Percentiles rank a stretch among this genome's conserved stretches.
Evolutionary conservation across 1,284 basidiomycete species (phyloP).

Genomic region (Agaricales sp.): DNA sequence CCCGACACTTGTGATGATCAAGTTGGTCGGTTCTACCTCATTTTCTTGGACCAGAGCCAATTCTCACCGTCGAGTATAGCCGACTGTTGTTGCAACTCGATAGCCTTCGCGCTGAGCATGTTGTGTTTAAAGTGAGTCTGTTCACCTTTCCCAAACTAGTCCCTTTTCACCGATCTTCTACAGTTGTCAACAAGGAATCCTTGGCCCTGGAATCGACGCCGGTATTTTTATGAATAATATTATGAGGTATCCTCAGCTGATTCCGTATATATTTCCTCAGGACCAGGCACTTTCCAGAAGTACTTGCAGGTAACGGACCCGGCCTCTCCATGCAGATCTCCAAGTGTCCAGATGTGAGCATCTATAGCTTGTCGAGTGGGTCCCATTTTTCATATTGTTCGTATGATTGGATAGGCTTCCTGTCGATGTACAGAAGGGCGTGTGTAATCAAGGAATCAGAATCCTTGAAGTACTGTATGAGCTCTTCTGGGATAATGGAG

Average conservation of each 20-base stretch:
- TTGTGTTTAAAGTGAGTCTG: background rate
- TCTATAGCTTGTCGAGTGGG: background rate
- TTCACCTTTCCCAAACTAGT: background rate
- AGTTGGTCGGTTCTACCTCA: background rate
- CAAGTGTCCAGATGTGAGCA: background rate
- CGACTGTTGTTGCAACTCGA: background rate
- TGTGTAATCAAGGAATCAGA: background rate
- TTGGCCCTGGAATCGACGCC: background rate
- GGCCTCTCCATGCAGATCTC: background rate
- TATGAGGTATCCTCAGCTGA: background rate
- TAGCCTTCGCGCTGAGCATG: background rate
- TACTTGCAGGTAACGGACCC: background rate
- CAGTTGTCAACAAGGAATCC: background rate
- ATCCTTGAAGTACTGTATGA: background rate
- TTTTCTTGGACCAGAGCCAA: background rate
- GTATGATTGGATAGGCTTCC: background rate
- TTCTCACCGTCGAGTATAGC: background rate
- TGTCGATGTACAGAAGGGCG: background rate
- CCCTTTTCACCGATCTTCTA: background rate
- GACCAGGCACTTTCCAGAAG: background rate
- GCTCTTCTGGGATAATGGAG: background rate
- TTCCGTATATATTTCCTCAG: background rate
- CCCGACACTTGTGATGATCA: background rate
- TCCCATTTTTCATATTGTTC: background rate
- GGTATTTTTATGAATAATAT: background rate